Evolutionary conservation across 1,139 yeast species (phyloP), one percentile per base, ranked within the genome.

Genomic region (Candida anutae): DNA sequence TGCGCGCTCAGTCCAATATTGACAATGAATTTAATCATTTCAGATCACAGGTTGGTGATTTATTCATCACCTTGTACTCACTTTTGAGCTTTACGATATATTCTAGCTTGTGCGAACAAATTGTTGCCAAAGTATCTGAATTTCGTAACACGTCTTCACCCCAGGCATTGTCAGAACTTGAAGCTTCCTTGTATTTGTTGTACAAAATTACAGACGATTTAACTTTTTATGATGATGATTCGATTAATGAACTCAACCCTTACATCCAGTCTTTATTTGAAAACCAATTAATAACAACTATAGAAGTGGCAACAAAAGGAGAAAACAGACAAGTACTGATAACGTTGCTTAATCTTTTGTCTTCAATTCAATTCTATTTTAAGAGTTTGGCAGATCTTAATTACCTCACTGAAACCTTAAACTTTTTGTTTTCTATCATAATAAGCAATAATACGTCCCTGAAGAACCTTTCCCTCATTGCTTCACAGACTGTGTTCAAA

Each of bases 41-140:
- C 47, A 66, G 95, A 39, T 58, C 71, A 15, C 88, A 80, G 35
- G 79, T 82, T 6, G 71, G 80, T 2, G 96, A 88, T 42, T 62
- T 87, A 28, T 72, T 83, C 40, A 88, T 84, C 30, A 61, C 74
- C 1, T 53, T 79, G 3, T 83, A 79, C 55, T 72, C 85, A 1
- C 58, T 82, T 10, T 58, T 84, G 28, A 81, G 81, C 20, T 44
- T 58, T 5, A 62, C 69, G 2, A 56, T 85, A 26, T 74, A 76
- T 23, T 25, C 36, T 3, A 28, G 19, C 4, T 21, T 42, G 6
- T 29, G 36, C 13, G 31, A 31, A 11, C 33, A 32, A 19, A 28
- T 40, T 5, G 18, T 25, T 18, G 28, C 25, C 4, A 21, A 21
- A 13, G 13, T 30, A 5, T 6, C 21, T 15, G 26, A 31, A 13